Conservation (phyloP, 2,329 filamentous ascomycete species). For the Colletotrichum siamense region DNA sequence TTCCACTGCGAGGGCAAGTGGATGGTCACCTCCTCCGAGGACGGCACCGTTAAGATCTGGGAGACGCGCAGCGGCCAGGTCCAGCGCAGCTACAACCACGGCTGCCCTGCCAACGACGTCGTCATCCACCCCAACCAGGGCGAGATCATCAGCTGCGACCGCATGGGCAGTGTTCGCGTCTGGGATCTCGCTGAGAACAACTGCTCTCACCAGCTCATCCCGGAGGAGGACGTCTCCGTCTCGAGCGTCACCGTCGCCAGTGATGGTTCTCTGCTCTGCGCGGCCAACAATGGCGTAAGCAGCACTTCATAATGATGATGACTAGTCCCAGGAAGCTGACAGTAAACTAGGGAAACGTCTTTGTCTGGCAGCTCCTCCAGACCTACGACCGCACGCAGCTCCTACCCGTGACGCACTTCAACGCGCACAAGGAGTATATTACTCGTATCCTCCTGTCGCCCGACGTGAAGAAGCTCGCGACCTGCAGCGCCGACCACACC, state of each 20-base stretch:
- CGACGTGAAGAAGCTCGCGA: slow-evolving; percentile 92
- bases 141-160: slow-evolving; percentile 95
- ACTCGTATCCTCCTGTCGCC: slow-evolving; percentile 90
- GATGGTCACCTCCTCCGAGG: slow-evolving; percentile 98
- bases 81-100: slow-evolving; percentile 92
- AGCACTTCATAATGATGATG: background rate
- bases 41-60: slow-evolving; percentile 97
- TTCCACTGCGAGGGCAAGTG: slow-evolving; percentile 99
- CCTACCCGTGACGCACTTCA: slow-evolving; percentile 86
- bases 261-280: slow-evolving; percentile 90
- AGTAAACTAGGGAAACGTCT: slow-evolving; percentile 82
- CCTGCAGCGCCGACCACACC: slow-evolving; percentile 91
- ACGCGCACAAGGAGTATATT: slow-evolving; percentile 90
- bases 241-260: slow-evolving; percentile 95
- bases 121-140: slow-evolving; percentile 99
- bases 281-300: slow-evolving; percentile 85
- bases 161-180: slow-evolving; percentile 88
- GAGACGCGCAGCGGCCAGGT: slow-evolving; percentile 85
- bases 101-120: slow-evolving; percentile 90
- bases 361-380: slow-evolving; percentile 94
- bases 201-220: slow-evolving; percentile 94
- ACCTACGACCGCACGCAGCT: slow-evolving; percentile 82
- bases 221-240: slow-evolving; percentile 92
- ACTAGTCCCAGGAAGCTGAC: background rate
- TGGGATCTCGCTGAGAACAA: slow-evolving; percentile 98